phyloP scores from a whole-genome alignment of 2,329 filamentous ascomycete species.

The Waltergamsia citrina region DNA sequence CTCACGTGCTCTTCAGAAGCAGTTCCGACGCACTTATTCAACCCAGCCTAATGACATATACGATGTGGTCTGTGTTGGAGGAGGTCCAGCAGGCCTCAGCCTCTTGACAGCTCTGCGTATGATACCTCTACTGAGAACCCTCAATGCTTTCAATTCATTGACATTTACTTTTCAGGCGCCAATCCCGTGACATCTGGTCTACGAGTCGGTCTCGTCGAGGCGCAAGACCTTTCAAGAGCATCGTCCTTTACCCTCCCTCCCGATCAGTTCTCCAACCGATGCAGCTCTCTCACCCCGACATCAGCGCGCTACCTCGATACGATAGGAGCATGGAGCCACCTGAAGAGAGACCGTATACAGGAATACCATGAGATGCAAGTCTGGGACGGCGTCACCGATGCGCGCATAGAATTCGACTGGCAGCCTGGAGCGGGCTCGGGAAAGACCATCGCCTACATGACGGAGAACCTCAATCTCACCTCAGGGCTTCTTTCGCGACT shows the following conservation, averaged over 20 bases:
- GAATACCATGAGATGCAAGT: slow-evolving; percentile 95
- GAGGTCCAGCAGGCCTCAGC: slow-evolving; percentile 81
- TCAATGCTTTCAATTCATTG: not conserved
- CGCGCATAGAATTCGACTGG: slow-evolving; percentile 85
- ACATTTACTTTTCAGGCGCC: slow-evolving; percentile 45
- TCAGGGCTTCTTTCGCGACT: slow-evolving; percentile 66
- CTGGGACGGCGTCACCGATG: slow-evolving; percentile 88
- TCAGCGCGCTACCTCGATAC: slow-evolving; percentile 74
- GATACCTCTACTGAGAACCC: not conserved
- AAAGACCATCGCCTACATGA: slow-evolving; percentile 86
- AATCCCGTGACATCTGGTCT: slow-evolving; percentile 68
- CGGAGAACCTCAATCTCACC: slow-evolving; percentile 85
- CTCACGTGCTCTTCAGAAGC: slow-evolving; percentile 24
- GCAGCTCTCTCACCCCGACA: slow-evolving; percentile 85
- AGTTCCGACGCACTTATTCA: slow-evolving; percentile 29
- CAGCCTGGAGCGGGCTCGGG: slow-evolving; percentile 28
- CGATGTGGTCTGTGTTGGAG: slow-evolving; percentile 87
- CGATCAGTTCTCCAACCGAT: slow-evolving; percentile 80
- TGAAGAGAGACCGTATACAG: slow-evolving; percentile 67
- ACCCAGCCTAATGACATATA: slow-evolving; percentile 61
- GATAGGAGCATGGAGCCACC: slow-evolving; percentile 78
- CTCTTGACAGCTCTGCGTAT: slow-evolving; percentile 70
- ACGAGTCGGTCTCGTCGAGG: slow-evolving; percentile 81
- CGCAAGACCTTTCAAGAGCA: slow-evolving; percentile 68
- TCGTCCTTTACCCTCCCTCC: slow-evolving; percentile 56